Evolutionary conservation across 2,329 filamentous ascomycete genomes (phyloP).

Genomic region (Cytospora piceae): DNA sequence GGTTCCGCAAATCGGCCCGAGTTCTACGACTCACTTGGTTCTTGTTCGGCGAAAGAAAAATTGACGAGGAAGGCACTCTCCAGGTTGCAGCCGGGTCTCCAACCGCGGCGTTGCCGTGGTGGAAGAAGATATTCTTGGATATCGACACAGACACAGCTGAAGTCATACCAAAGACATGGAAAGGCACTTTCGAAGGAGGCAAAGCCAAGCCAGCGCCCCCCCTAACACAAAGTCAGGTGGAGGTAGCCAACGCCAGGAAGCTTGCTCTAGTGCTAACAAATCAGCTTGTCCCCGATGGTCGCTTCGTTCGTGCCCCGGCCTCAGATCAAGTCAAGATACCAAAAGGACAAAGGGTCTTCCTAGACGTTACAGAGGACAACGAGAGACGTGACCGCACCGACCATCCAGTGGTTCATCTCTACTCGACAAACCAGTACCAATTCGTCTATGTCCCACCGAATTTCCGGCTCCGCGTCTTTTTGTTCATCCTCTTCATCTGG

Average conservation of each 20-base stretch:
- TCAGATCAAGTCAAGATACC: slow-evolving; percentile 95
- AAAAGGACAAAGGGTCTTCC: slow-evolving; percentile 79
- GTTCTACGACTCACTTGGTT: slow-evolving; percentile 85
- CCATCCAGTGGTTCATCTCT: slow-evolving; percentile 53
- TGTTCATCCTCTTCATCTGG: slow-evolving; percentile 92
- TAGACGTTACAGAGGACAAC: slow-evolving; percentile 72
- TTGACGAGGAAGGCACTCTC: slow-evolving; percentile 79
- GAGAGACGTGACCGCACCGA: slow-evolving; percentile 68
- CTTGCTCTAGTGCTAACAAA: slow-evolving; percentile 49
- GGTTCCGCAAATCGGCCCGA: slow-evolving; percentile 87
- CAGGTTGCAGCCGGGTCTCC: slow-evolving; percentile 47
- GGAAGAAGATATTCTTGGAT: slow-evolving; percentile 52
- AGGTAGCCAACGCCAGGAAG: slow-evolving; percentile 46
- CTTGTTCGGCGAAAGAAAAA: slow-evolving; percentile 80
- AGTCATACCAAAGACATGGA: slow-evolving; percentile 62
- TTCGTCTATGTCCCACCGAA: slow-evolving; percentile 82
- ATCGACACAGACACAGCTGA: slow-evolving; percentile 43
- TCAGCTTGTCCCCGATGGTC: slow-evolving; percentile 70
- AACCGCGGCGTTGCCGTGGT: slow-evolving; percentile 41
- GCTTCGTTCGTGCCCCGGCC: slow-evolving; percentile 88
- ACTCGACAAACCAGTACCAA: slow-evolving; percentile 65
- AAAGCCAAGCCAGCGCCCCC: slow-evolving; percentile 47
- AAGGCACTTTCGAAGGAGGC: slow-evolving; percentile 54
- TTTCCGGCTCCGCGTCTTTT: slow-evolving; percentile 77
- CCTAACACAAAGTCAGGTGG: slow-evolving; percentile 44